Conservation (phyloP, 2,329 filamentous ascomycete genomes). For the Chaetomiaceae sp. region DNA sequence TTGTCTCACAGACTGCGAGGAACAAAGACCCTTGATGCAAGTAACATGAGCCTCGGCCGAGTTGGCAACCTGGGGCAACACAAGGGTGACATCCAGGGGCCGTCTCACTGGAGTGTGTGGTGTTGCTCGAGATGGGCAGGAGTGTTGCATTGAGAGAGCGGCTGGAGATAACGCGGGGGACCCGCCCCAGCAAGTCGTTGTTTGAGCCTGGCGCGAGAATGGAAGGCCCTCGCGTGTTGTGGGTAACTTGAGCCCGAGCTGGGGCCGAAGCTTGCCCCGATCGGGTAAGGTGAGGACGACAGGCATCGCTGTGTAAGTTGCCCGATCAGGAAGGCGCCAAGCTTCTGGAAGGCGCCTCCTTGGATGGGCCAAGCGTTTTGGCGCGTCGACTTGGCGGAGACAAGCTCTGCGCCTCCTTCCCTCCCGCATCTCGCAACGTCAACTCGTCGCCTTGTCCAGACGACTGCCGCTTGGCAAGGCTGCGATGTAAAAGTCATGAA, state of each 20-base stretch:
- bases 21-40: too few relatives aligned
- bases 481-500: background rate
- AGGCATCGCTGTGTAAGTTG: background rate
- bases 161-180: too few relatives aligned
- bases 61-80: too few relatives aligned
- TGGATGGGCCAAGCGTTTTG: background rate
- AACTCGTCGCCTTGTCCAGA: background rate
- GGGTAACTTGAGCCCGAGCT: conserved; percentile 1
- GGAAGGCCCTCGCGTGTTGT: too few relatives aligned
- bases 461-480: conserved; percentile 4
- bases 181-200: too few relatives aligned
- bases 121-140: too few relatives aligned
- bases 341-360: background rate
- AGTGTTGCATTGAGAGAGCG: too few relatives aligned
- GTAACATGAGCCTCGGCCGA: too few relatives aligned
- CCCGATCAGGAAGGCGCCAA: conserved; percentile 14
- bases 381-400: conserved; percentile 6
- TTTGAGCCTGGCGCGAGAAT: too few relatives aligned
- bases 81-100: too few relatives aligned
- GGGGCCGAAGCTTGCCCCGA: background rate
- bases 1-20: too few relatives aligned
- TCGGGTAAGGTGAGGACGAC: background rate
- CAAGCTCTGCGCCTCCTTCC: conserved; percentile 11
- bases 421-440: background rate
- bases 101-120: too few relatives aligned